Percentiles rank a stretch among this genome's conserved stretches.
These are phyloP conservation scores for Pholiota molesta DNA, from an alignment of 768 basidiomycete genomes.

Conservation along the genomic window DNA sequence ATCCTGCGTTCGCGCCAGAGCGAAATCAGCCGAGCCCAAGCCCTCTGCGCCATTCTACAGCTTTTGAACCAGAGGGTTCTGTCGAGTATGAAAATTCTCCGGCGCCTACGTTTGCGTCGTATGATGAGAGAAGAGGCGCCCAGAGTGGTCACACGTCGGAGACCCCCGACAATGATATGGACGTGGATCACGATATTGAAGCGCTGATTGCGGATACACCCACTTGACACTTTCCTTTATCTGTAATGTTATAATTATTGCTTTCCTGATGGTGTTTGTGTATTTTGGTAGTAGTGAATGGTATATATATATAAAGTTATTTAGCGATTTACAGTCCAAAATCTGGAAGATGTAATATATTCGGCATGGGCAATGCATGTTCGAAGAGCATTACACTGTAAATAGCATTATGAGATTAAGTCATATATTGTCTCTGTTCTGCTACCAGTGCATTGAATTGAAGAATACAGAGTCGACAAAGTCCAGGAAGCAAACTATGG, in stretches of 20 bases:
- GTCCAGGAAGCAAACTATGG: background rate
- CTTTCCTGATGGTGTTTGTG: background rate
- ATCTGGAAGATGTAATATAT: background rate
- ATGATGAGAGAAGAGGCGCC: constrained; percentile 47
- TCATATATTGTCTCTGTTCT: background rate
- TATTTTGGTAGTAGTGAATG: background rate
- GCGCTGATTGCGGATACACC: constrained; percentile 23
- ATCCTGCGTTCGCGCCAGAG: background rate
- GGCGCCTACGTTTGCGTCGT: constrained; percentile 53
- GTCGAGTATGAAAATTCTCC: constrained; percentile 46
- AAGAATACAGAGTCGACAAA: background rate
- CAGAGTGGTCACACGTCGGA: constrained; percentile 65
- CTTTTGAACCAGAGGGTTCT: constrained; percentile 33
- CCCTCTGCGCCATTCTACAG: constrained; percentile 45
- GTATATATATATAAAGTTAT: background rate
- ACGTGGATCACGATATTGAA: constrained; percentile 32
- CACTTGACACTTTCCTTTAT: constrained; percentile 4
- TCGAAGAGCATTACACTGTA: background rate
- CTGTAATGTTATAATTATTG: background rate
- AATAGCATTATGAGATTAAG: constrained; percentile 1
- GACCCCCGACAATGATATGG: constrained; percentile 36
- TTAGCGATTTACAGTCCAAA: background rate
- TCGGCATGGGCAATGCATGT: background rate
- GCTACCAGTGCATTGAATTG: background rate
- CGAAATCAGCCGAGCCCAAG: constrained; percentile 40